phyloP scores from a whole-genome alignment of 208 protist species.

The Crithidia fasciculata region DNA sequence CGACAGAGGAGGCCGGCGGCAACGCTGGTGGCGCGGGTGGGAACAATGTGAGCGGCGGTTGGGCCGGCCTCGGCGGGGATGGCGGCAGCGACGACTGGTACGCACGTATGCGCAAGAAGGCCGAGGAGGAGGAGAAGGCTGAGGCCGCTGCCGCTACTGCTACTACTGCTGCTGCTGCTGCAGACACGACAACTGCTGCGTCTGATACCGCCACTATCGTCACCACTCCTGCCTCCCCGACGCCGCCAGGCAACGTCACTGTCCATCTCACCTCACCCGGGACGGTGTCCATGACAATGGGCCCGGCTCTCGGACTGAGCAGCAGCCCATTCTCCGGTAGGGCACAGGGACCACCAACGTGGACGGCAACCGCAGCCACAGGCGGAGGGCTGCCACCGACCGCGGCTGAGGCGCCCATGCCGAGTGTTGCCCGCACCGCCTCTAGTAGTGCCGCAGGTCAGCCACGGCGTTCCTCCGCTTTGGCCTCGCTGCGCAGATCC shows the following conservation, averaged over 20 bases:
- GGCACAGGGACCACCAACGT: not conserved
- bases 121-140: constrained; percentile 36
- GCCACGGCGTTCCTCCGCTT: not conserved
- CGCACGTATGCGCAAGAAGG: constrained; percentile 53
- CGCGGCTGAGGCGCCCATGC: constrained; percentile 2
- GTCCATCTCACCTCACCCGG: not conserved
- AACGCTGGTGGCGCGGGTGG: constrained; percentile 6
- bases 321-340: not conserved
- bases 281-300: constrained; percentile 13
- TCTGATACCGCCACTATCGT: too few species aligned
- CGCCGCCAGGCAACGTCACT: too few species aligned
- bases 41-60: constrained; percentile 9
- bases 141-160: constrained; percentile 9
- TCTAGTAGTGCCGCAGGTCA: not conserved
- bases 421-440: not conserved
- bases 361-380: too few species aligned
- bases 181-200: too few species aligned
- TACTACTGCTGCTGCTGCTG: not conserved
- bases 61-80: constrained; percentile 49
- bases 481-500: constrained; percentile 1
- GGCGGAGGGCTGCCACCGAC: too few species aligned
- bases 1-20: constrained; percentile 2
- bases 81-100: constrained; percentile 68
- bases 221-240: too few species aligned
- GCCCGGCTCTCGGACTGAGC: not conserved